Evolutionary conservation across 768 basidiomycete genomes (phyloP), one percentile per base, ranked within the genome.

Genomic region (Psilocybe tampanensis): DNA sequence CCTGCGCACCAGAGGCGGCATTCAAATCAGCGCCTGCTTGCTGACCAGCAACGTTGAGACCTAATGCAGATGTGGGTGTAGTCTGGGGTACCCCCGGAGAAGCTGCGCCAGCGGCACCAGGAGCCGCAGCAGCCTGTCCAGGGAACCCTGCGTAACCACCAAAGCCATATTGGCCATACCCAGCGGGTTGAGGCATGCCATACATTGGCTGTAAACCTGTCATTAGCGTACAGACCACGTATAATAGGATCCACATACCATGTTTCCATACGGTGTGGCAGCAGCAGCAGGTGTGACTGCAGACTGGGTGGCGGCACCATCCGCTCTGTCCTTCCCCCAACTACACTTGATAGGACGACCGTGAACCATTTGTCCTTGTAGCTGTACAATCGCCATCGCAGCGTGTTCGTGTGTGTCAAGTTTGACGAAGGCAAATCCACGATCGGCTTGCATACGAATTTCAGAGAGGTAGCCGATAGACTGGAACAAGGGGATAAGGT

Each of bases 361-460:
- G 63, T 99, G 97, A 23, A 99, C 93, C 82, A 94, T 92, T 76
- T 95, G 92, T 52, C 96, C 95, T 72, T 96, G 94, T 50, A 99
- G 79, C 71, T 98, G 94, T 59, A 96, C 90, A 67, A 99, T 99
- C 36, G 96, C 96, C 86, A 94, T 89, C 8, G 97, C 96, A 53
- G 96, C 96, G 71, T 98, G 95, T 70, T 98, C 95, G 72, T 98
- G 96, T 50, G 94, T 94, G 74, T 99, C 97, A 55, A 98, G 84
- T 77, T 98, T 98, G 70, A 99, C 95, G 69, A 98, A 98, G 2
- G 97, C 96, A 72, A 98, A 99, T 44, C 96, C 96, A 61, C 96
- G 90, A 79, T 98, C 96, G 59, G 97, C 88, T 74, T 98, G 97
- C 94, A 99, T 96, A 58, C 97, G 90, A 73, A 98, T 95, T 77